These are phyloP conservation scores for thale cress (Arabidopsis thaliana) DNA, from an alignment of 345 rosid genomes.

Conservation along the genomic window TAIR10.1 NC_003070.9:25667501-25668000, in stretches of 20 bases:
- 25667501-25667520: conserved; percentile 38
- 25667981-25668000: not conserved
- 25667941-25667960: not conserved
- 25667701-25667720: not conserved
- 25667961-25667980: not conserved
- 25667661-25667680: conserved; percentile 18
- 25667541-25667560: conserved; percentile 41
- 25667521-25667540: conserved; percentile 39
- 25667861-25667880: too few species aligned
- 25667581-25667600: conserved; percentile 31
- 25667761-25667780: not conserved
- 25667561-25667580: conserved; percentile 44
- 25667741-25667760: not conserved
- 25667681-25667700: not conserved
- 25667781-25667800: not conserved
- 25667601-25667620: conserved; percentile 31
- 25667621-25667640: conserved; percentile 33
- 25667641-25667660: conserved; percentile 18
- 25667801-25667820: too few species aligned
- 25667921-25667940: not conserved
- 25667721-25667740: not conserved
- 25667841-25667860: too few species aligned
- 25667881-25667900: not conserved
- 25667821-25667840: too few species aligned
- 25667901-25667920: not conserved